phyloP scores from a whole-genome alignment of 805 yeast genomes.

The Barnettozyma sp. region DNA sequence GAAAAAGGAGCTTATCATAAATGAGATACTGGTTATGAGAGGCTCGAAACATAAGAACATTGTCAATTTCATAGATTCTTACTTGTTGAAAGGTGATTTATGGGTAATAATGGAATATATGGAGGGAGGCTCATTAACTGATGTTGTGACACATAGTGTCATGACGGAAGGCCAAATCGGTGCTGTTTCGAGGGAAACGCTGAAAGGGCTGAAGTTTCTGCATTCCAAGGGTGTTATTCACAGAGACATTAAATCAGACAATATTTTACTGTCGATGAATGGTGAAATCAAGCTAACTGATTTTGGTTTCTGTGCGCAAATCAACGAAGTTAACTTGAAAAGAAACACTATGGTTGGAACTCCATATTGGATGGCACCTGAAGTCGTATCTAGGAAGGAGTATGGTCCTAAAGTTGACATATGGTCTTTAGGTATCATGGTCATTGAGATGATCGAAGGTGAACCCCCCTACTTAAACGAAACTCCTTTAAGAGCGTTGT shows the following conservation, averaged over 20 bases:
- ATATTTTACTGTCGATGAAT: conserved; percentile 69
- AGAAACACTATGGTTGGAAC: conserved; percentile 99
- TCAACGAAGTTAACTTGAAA: conserved; percentile 71
- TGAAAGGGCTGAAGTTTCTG: conserved; percentile 77
- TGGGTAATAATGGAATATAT: conserved; percentile 99
- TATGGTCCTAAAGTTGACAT: conserved; percentile 96
- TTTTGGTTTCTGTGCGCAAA: conserved; percentile 94
- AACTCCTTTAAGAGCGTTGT: conserved; percentile 88
- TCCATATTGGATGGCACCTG: conserved; percentile 99
- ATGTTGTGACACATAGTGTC: conserved; percentile 82
- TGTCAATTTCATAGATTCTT: conserved; percentile 89
- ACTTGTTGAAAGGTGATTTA: conserved; percentile 64
- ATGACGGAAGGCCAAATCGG: conserved; percentile 95
- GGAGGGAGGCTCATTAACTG: conserved; percentile 98
- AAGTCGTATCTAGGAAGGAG: conserved; percentile 89
- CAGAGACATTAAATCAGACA: conserved; percentile 94
- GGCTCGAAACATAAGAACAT: conserved; percentile 85
- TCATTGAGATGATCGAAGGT: conserved; percentile 97
- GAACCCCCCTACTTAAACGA: conserved; percentile 98
- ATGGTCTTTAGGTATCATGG: conserved; percentile 98
- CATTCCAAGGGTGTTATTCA: conserved; percentile 93
- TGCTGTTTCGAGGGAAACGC: conserved; percentile 87
- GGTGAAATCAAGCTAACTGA: conserved; percentile 95
- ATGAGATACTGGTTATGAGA: conserved; percentile 94
- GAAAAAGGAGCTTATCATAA: conserved; percentile 87